phyloP scores from a whole-genome alignment of 2,329 filamentous ascomycete genomes.

The Fusarium chlamydosporum region DNA sequence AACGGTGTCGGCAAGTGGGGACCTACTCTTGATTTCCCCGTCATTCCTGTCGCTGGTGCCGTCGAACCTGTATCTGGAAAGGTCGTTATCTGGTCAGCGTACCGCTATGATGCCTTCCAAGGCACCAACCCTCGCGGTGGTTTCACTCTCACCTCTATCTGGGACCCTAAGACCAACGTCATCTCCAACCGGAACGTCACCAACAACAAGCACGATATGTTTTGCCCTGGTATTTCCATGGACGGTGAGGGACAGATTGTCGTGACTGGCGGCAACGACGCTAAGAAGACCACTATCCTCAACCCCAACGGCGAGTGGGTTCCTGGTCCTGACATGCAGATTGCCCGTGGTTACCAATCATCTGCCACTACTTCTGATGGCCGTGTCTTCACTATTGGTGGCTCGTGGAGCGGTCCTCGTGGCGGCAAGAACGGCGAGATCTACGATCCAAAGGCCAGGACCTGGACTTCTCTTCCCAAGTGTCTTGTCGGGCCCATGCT shows the following conservation, averaged over 20 bases:
- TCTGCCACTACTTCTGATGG: slow-evolving; percentile 40
- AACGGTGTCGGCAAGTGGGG: slow-evolving; percentile 40
- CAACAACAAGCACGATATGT: slow-evolving; percentile 68
- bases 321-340: slow-evolving; percentile 36
- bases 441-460: slow-evolving; percentile 30
- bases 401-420: slow-evolving; percentile 39
- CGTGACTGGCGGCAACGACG: slow-evolving; percentile 68
- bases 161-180: slow-evolving; percentile 38
- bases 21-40: slow-evolving; percentile 40
- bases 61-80: slow-evolving; percentile 40
- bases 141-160: slow-evolving; percentile 40
- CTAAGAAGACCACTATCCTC: slow-evolving; percentile 64
- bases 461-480: slow-evolving; percentile 48
- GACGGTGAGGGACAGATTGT: slow-evolving; percentile 65
- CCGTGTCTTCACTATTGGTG: slow-evolving; percentile 43
- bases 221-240: slow-evolving; percentile 68
- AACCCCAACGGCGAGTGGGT: slow-evolving; percentile 46
- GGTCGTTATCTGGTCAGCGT: slow-evolving; percentile 43
- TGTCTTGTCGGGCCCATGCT: slow-evolving; percentile 63
- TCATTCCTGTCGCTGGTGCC: slow-evolving; percentile 42
- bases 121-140: slow-evolving; percentile 35
- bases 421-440: slow-evolving; percentile 43
- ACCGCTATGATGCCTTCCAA: slow-evolving; percentile 39
- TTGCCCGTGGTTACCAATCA: slow-evolving; percentile 39
- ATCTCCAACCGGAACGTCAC: slow-evolving; percentile 46